Evolutionary conservation across 1,284 basidiomycete species (phyloP), one percentile per base, ranked within the genome.

Genomic region (Austroboletus niveus): DNA sequence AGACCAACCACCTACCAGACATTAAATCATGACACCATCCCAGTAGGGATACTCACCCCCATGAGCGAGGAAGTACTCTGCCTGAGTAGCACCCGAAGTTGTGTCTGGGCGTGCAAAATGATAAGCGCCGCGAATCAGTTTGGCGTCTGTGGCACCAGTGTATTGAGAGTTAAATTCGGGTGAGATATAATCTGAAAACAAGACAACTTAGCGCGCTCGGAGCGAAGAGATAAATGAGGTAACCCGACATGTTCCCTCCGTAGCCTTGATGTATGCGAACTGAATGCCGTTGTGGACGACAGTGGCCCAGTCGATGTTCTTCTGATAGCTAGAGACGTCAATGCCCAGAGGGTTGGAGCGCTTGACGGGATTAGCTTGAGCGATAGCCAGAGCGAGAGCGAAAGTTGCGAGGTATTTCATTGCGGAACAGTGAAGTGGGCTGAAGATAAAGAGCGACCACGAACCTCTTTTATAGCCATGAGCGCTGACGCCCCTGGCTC

Each of bases 201-300:
- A 2, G 5, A 24, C 22, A 24, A 24, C 22, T 63, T 8, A 52
- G 32, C 9, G 42, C 10, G 32, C 22, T 24, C 22, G 1, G 7
- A 27, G 32, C 27, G 20, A 41, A 24, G 43, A 5, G 41, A 11
- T 0, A 22, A 44, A 48, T 8, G 8, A 29, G 24, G 48, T 38
- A 20, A 35, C 67, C 57, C 53, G 46, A 84, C 75, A 66, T 38
- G 79, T 85, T 14, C 82, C 82, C 61, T 88, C 84, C 7, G 85
- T 88, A 11, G 84, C 85, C 64, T 88, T 87, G 75, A 87, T 85
- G 62, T 76, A 85, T 12, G 73, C 81, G 58, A 86, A 88, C 14
- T 71, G 54, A 40, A 84, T 66, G 4, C 83, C 84, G 54, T 81
- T 81, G n/a, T 75, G 65, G 51, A 74, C 76, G 54, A 81, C 79